phyloP scores from a whole-genome alignment of 306 rosid species.

The Cucumis sativus region Cucumber_9930_V3 NC_026660.2:27782001-27782500 shows the following conservation, averaged over 20 bases:
- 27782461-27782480: conserved; percentile 97
- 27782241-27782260: conserved; percentile 82
- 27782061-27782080: conserved; percentile 90
- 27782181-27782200: conserved; percentile 89
- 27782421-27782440: conserved; percentile 93
- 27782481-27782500: conserved; percentile 87
- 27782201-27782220: conserved; percentile 87
- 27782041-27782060: conserved; percentile 65
- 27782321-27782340: conserved; percentile 52
- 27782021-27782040: conserved; percentile 66
- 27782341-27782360: conserved; percentile 62
- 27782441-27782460: conserved; percentile 88
- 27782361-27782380: conserved; percentile 54
- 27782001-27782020: conserved; percentile 67
- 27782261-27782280: conserved; percentile 86
- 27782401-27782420: conserved; percentile 47
- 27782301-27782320: conserved; percentile 74
- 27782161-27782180: conserved; percentile 81
- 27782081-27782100: conserved; percentile 88
- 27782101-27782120: conserved; percentile 95
- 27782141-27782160: conserved; percentile 89
- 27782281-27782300: conserved; percentile 87
- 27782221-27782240: conserved; percentile 88
- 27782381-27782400: conserved; percentile 39
- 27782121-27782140: conserved; percentile 97